Base-by-base conservation (phyloP, 164 flowering plant genomes). In the Tinospora cordifolia region DNA sequence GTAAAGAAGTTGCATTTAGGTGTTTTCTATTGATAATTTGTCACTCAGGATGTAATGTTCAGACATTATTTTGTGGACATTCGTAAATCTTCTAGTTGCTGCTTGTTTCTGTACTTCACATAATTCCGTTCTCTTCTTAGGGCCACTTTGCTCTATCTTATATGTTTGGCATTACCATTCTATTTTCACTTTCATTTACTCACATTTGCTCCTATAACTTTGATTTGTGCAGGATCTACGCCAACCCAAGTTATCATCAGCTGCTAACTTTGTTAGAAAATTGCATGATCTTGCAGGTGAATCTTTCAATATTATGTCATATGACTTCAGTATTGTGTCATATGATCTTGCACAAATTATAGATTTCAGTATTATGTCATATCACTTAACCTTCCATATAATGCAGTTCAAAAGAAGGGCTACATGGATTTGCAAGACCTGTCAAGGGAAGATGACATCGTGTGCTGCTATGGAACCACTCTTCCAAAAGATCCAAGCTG, bases 351-450 rank as follows among this genome's bases (percentile, higher is more conserved):
- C 4, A 30, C 4, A 2, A 1, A 2, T 30, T 1, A 30, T 30
- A 30, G 36, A 30, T 30, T 30, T 30, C 36, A 30, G 36, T 30
- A 30, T 30, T 4, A 30, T 26, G 24, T 51, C 49, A 72, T 68
- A 44, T 65, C 21, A 54, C 57, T 46, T 74, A n/a, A 34, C 65
- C 65, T 73, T 75, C 27, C 58, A 62, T 63, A 15, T 71, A 49
- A 39, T 77, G 81, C 87, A 88, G 89, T 81, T 72, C 92, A 86
- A 63, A 86, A 85, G 80, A 86, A 71, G 75, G 88, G 88, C 74
- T 88, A 88, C 69, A 68, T 83, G 67, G 92, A 84, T 69, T 83
- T 86, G 68, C 79, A 75, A 68, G 84, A 74, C 44, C 62, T 47
- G 71, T 51, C 67, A 22, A 77, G 71, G 70, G 85, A 80, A 75